Percentiles rank a stretch among this genome's conserved stretches.
These are phyloP conservation scores for Hirsutella thompsonii DNA, from an alignment of 2,329 filamentous ascomycete species.

Conservation along the genomic window DNA sequence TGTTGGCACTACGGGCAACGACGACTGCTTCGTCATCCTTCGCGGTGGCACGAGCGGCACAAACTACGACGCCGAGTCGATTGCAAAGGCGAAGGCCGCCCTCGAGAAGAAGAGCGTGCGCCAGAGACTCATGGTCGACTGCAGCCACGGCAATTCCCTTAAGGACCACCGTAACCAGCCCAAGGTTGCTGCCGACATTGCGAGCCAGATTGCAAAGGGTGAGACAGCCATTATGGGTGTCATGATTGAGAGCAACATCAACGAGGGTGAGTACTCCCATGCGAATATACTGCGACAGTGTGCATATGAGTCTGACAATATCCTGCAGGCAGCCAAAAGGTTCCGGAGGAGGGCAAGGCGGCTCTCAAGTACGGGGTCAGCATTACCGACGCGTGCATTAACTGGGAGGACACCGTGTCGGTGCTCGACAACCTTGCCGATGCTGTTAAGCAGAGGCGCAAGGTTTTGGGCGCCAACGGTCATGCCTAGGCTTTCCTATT, in stretches of 20 bases:
- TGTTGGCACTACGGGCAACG: constrained; percentile 86
- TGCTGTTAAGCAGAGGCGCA: constrained; percentile 40
- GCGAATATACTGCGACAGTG: not conserved
- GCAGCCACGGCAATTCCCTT: constrained; percentile 88
- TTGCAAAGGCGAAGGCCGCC: constrained; percentile 69
- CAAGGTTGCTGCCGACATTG: constrained; percentile 72
- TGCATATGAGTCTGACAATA: not conserved
- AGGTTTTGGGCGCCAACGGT: constrained; percentile 12
- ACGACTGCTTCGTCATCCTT: constrained; percentile 94
- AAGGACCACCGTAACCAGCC: constrained; percentile 98
- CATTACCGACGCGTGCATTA: constrained; percentile 95
- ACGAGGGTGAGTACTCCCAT: constrained; percentile 52
- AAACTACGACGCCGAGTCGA: constrained; percentile 81
- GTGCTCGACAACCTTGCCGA: constrained; percentile 68
- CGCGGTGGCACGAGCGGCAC: constrained; percentile 86
- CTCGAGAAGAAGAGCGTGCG: constrained; percentile 61
- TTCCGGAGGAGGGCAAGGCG: constrained; percentile 71
- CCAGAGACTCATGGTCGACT: constrained; percentile 89
- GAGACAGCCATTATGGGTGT: constrained; percentile 88
- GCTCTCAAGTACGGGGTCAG: constrained; percentile 88
- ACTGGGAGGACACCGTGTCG: constrained; percentile 78
- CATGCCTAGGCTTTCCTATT: not conserved
- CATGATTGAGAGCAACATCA: constrained; percentile 98
- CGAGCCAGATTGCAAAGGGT: constrained; percentile 72
- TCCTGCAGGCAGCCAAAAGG: constrained; percentile 66